Percentiles rank a stretch among this genome's conserved stretches.
These are phyloP conservation scores for Larix kaempferi DNA, from an alignment of 75 land plant genomes.

Conservation along the genomic window DNA sequence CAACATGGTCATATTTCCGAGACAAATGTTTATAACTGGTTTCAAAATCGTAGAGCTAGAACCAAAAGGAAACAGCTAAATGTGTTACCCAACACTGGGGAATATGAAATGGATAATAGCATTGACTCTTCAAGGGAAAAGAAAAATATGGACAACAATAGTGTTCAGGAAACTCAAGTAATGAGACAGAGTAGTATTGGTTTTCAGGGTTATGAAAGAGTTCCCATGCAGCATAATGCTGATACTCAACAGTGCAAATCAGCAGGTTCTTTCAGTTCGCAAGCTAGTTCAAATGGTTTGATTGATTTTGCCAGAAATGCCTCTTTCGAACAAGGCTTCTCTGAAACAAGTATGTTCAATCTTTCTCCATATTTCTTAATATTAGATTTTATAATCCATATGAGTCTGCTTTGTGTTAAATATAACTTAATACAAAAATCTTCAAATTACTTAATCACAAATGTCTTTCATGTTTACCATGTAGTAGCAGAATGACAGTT, in stretches of 20 bases:
- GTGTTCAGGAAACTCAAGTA: neutral
- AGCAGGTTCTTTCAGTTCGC: neutral
- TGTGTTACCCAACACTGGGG: conserved; percentile 19
- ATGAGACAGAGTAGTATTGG: neutral
- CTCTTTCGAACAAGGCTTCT: conserved; percentile 11
- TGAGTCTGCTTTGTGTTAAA: neutral
- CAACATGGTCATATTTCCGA: conserved; percentile 82
- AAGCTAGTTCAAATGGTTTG: conserved; percentile 14
- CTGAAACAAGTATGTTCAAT: conserved; percentile 13
- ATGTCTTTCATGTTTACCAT: neutral
- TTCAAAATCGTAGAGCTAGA: conserved; percentile 89
- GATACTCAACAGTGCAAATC: conserved; percentile 1
- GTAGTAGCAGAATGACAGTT: conserved; percentile 2
- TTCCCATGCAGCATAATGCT: neutral
- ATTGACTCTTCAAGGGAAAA: conserved; percentile 39
- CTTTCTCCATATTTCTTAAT: neutral
- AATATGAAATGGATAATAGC: conserved; percentile 48
- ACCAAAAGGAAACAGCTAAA: conserved; percentile 75
- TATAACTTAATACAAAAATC: neutral
- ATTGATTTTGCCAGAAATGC: conserved; percentile 14
- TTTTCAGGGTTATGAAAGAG: conserved; percentile 5
- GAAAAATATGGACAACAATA: conserved; percentile 30
- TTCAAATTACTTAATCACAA: neutral
- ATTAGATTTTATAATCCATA: neutral
- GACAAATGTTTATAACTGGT: conserved; percentile 95